phyloP scores from a whole-genome alignment of 148 eudicot species.

The Chenopodium suecicum region DNA sequence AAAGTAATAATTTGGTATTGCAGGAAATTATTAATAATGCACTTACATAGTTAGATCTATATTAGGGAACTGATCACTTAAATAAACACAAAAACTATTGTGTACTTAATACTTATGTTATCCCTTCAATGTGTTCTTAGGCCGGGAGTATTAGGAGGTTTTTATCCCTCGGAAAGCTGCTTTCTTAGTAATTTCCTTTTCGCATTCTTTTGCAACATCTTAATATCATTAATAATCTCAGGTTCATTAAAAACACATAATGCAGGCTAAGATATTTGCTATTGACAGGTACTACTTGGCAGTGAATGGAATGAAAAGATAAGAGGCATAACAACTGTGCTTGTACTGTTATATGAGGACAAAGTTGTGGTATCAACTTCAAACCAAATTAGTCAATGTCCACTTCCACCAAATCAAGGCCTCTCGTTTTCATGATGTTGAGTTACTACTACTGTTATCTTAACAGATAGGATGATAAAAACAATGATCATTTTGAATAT shows the following conservation, averaged over 20 bases:
- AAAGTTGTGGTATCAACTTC: conserved; percentile 5
- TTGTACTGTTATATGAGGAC: not conserved
- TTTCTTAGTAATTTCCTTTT: not conserved
- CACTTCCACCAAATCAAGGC: conserved; percentile 9
- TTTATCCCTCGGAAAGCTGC: not conserved
- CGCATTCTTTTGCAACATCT: not conserved
- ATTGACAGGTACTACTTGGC: not conserved
- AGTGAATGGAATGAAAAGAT: not conserved
- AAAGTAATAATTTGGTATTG: conserved; percentile 14
- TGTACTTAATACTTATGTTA: too few species aligned
- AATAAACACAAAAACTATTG: not conserved
- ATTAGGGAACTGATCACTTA: not conserved
- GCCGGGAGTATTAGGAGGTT: not conserved
- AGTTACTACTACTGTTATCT: not conserved
- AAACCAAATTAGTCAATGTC: not conserved
- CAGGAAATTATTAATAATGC: not conserved
- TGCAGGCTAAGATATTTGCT: not conserved
- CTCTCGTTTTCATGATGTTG: conserved; percentile 4
- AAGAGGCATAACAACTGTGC: not conserved
- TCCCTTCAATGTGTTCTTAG: not conserved
- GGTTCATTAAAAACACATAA: not conserved
- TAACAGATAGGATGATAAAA: too few species aligned
- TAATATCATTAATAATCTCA: not conserved
- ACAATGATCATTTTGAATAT: too few species aligned
- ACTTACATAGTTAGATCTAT: not conserved